Base-by-base conservation (phyloP, 2,329 filamentous ascomycete species). In the Neoscytalidium dimidiatum region DNA sequence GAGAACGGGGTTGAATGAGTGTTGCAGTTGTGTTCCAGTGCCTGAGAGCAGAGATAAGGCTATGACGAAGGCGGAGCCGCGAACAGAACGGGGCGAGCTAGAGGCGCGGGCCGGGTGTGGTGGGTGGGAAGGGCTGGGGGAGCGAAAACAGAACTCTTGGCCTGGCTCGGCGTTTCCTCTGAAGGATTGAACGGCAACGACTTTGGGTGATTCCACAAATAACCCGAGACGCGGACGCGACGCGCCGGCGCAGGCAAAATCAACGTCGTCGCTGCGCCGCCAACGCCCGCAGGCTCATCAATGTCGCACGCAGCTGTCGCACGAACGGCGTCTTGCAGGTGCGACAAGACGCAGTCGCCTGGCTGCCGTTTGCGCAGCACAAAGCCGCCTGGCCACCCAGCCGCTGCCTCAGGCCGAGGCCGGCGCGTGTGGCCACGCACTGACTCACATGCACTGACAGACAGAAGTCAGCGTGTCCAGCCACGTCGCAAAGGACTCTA, bases 261-360 rank as follows among this genome's bases (percentile, higher is more conserved):
- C 52, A 17, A 23, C 51, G 51, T 21, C 51, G 13, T 35, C 29
- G 19, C n/a, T 33, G 13, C 52, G 33, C 3, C 48, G 14, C 41
- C 26, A 19, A 26, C 48, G 48, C 23, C 48, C 26, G 17, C 48
- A 19, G 48, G 48, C 26, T 51, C 23, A 29, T 7, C 33, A 5
- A 8, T 46, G 38, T 58, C 53, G 41, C 38, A 60, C 56, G n/a
- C 56, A 7, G 26, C 17, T n/a, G 41, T 60, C 56, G 26, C 56
- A 60, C 41, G 41, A 35, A 58, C 13, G 41, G 38, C 6, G 43
- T 35, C 23, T 44, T 46, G 28, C 56, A 46, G 38, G 23, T 33
- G 41, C 56, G 23, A 29, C 56, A 28, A 21, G n/a, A 60, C 26
- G 6, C n/a, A 2, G n/a, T n/a, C n/a, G n/a, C n/a, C 38, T 17